Evolutionary conservation across 768 basidiomycete species (phyloP).

Genomic region (Trametes meyenii): DNA sequence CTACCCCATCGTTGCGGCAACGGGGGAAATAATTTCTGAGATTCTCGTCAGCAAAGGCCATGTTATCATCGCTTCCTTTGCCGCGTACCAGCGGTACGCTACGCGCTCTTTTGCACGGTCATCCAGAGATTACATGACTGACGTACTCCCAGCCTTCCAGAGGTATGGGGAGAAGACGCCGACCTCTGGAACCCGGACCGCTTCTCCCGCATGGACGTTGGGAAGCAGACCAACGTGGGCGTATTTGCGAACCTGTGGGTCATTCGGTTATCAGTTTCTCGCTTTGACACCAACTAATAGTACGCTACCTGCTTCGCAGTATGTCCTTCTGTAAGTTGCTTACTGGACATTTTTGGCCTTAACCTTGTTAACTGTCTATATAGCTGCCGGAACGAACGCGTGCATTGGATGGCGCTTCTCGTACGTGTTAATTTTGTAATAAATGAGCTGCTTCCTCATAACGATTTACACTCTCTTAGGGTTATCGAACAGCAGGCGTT

Average conservation of each 20-base stretch:
- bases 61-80: not conserved
- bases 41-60: slow-evolving; percentile 12
- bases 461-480: not conserved
- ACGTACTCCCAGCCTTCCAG: slow-evolving; percentile 1
- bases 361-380: not conserved
- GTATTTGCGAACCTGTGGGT: slow-evolving; percentile 20
- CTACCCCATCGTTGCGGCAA: not conserved
- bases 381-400: slow-evolving; percentile 17
- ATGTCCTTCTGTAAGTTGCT: slow-evolving; percentile 19
- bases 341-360: too few species aligned
- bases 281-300: not conserved
- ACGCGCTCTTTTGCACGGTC: not conserved
- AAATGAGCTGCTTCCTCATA: too few species aligned
- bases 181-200: slow-evolving; percentile 19
- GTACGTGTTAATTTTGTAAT: not conserved
- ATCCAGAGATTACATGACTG: not conserved
- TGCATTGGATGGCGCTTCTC: slow-evolving; percentile 24
- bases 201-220: slow-evolving; percentile 1
- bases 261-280: not conserved
- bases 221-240: slow-evolving; percentile 13
- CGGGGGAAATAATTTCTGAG: not conserved
- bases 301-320: not conserved
- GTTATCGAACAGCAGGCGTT: slow-evolving; percentile 38
- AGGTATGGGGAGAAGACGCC: slow-evolving; percentile 20
- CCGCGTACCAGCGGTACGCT: slow-evolving; percentile 16